These are phyloP conservation scores for Cerioporus squamosus DNA, from an alignment of 1,284 basidiomycete genomes.

Conservation along the genomic window DNA sequence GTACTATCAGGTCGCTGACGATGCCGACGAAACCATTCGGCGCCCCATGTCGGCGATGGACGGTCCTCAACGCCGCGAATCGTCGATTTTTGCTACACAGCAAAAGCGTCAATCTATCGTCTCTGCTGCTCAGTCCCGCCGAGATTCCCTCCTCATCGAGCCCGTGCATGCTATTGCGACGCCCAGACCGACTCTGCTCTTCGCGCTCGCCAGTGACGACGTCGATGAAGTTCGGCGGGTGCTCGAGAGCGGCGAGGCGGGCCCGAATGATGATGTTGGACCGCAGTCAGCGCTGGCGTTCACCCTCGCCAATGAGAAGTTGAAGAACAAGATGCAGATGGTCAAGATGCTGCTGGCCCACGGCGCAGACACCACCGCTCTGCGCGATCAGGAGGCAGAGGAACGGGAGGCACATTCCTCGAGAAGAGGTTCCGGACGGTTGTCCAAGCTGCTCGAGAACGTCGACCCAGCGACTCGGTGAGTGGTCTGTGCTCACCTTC, in stretches of 20 bases:
- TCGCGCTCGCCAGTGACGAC: slow-evolving; percentile 82
- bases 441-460: slow-evolving; percentile 47
- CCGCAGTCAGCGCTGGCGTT: slow-evolving; percentile 79
- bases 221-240: slow-evolving; percentile 69
- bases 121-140: slow-evolving; percentile 32
- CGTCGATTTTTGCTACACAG: slow-evolving; percentile 30
- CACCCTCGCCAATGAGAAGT: slow-evolving; percentile 68
- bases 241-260: slow-evolving; percentile 67
- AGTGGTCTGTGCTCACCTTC: slow-evolving; percentile 10
- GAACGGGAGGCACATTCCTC: slow-evolving; percentile 13
- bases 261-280: slow-evolving; percentile 74
- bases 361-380: slow-evolving; percentile 66
- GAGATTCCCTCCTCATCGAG: slow-evolving; percentile 36
- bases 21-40: slow-evolving; percentile 44
- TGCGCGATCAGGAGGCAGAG: slow-evolving; percentile 17
- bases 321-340: slow-evolving; percentile 72
- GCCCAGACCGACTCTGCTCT: slow-evolving; percentile 71
- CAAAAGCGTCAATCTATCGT: slow-evolving; percentile 10
- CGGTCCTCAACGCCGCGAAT: slow-evolving; percentile 32
- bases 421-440: slow-evolving; percentile 15
- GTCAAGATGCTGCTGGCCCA: slow-evolving; percentile 76
- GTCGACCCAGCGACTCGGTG: slow-evolving; percentile 77
- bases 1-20: slow-evolving; percentile 36
- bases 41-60: slow-evolving; percentile 36
- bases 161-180: slow-evolving; percentile 51